Evolutionary conservation across 2,329 filamentous ascomycete genomes (phyloP), one percentile per base, ranked within the genome.

Genomic region (Orbilia oligospora): DNA sequence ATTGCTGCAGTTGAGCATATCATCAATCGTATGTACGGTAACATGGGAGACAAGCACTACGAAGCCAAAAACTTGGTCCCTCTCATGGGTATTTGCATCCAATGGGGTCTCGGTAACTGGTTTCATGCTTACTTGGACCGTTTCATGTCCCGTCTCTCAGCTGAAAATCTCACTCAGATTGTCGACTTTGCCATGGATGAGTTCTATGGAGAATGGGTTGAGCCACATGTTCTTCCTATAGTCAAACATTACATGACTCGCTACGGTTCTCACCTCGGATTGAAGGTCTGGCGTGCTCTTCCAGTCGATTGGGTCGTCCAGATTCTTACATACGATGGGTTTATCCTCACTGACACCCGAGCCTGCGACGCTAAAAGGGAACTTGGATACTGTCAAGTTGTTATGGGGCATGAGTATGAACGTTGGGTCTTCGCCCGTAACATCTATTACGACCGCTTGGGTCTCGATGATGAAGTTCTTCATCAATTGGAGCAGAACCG

Each of bases 1-100:
- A 38, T 72, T 10, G 55, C 55, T 22, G 68, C 75, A 1, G 55
- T 72, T 12, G 75, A 78, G 27, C 75, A 78, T n/a, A 64, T 78
- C 24, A 51, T 78, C 68, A 72, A 72, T 27, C 44, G 75, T 33
- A 41, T 78, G 6, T 78, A 78, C n/a, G 75, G 75, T n/a, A 78
- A 78, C 44, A 64, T 63, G 41, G 75, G 75, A 16, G 64, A 66
- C 48, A 56, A 68, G 27, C 65, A 78, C 36, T 78, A 78, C 9
- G 75, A 78, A 69, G 53, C 48, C 24, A 78, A 78, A 36, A 78
- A 78, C n/a, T 14, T 78, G 9, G 48, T 78, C 10, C 53, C 48
- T 0, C 27, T 72, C 36, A 78, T 78, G 75, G 75, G 36, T 0
- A 24, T 68, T 6, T 78, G 75, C 27, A 18, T 69, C 36, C 68